These are phyloP conservation scores for Tilletia setariae DNA, from an alignment of 1,284 basidiomycete genomes.

Conservation along the genomic window DNA sequence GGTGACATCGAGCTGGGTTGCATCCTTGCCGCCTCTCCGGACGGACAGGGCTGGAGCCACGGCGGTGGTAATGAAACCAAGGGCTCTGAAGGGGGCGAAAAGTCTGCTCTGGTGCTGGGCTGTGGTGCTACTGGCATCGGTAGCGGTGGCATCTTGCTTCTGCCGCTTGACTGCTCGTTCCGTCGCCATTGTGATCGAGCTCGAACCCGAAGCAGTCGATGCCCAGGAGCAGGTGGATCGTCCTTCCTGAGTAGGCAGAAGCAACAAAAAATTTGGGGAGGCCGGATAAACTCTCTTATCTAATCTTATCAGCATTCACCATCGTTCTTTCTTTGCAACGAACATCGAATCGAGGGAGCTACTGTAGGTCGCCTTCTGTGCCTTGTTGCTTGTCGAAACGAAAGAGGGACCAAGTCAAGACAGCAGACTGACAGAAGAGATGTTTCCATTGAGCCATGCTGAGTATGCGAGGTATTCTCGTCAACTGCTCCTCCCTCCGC, in stretches of 20 bases:
- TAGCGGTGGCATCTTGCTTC: not conserved
- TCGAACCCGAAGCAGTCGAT: no score
- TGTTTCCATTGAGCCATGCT: conserved; percentile 53
- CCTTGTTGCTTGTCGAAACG: no score
- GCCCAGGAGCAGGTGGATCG: no score
- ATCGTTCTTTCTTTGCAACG: no score
- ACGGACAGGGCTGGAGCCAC: conserved; percentile 81
- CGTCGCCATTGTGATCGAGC: no score
- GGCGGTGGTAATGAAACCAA: conserved; percentile 87
- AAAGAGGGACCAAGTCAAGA: no score
- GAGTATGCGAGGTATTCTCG: conserved; percentile 91
- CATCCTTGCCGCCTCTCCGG: conserved; percentile 73
- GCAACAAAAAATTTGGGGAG: no score
- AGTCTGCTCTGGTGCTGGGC: conserved; percentile 55
- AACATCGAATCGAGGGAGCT: no score
- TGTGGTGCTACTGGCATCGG: not conserved
- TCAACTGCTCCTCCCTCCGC: conserved; percentile 87
- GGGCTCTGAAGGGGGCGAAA: conserved; percentile 90
- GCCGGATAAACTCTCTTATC: conserved; percentile 5
- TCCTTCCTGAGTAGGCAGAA: no score
- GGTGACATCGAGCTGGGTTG: conserved; percentile 61
- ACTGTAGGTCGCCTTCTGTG: no score
- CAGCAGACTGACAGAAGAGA: not conserved
- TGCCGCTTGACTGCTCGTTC: conserved; percentile 5
- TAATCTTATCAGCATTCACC: conserved; percentile 12